Base-by-base conservation (phyloP, 768 basidiomycete species). In the Auriscalpium orientale region DNA sequence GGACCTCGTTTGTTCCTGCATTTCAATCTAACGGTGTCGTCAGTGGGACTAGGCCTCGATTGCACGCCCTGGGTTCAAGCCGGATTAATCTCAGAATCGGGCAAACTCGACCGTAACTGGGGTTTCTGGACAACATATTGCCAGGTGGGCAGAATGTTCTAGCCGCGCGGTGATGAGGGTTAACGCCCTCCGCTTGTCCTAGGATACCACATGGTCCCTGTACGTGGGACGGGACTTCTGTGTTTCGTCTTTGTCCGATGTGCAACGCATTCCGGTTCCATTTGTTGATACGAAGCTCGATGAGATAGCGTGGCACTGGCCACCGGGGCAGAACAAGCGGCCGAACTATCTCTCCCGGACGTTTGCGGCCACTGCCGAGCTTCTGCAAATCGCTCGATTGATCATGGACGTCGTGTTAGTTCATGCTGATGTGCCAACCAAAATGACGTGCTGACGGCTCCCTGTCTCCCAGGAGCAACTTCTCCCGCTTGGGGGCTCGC, bases 181-280 rank as follows among this genome's bases (percentile, higher is more conserved):
- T 28, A 28, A 37, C 54, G n/a, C 44, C 33, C 13, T 33, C 15
- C 7, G 3, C 21, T 54, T 28, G 28, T 28, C 28, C 8, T 50
- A 82, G 76, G 83, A 85, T 54, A 78, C 82, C 6, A 83, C 80
- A 51, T 84, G 83, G 83, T 81, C 80, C 1, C 70, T 84, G 0
- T 83, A 83, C 51, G 81, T 84, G n/a, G 83, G 83, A 8, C 75
- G 83, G 18, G 82, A 84, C 52, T 80, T 78, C 64, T 76, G 74
- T 53, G 72, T 82, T 21, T 65, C 76, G 1, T 64, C 69, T 8
- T 75, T 74, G 2, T 65, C 70, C 21, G 71, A 71, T 33, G 58
- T 65, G 22, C 68, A 71, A 44, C 66, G 65, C 15, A 71, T 80
- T 50, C 71, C 77, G 0, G 69, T 79, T 53, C 80, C 81, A 2